Evolutionary conservation across 73 alveolate species (phyloP).

Genomic region (Paramecium sonneborni): DNA sequence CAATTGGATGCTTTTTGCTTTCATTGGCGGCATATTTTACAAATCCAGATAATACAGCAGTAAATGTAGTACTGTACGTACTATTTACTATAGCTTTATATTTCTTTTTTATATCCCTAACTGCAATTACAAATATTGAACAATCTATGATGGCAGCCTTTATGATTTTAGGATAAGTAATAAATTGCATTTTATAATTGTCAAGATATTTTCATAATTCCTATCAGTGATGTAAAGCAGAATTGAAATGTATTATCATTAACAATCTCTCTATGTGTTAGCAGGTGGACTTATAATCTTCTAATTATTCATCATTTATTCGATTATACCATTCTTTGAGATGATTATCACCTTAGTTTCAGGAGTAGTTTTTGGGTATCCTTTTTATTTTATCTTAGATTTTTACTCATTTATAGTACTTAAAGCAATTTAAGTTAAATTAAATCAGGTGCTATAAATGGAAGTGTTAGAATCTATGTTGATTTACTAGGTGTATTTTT

Average conservation of each 20-base stretch:
- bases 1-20: neutral
- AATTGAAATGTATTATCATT: neutral
- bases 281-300: slow-evolving; percentile 21
- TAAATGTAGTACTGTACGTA: neutral
- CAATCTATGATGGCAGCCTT: slow-evolving; percentile 36
- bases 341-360: slow-evolving; percentile 31
- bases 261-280: neutral
- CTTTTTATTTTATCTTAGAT: neutral
- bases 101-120: neutral
- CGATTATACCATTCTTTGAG: neutral
- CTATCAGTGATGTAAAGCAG: slow-evolving; percentile 18
- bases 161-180: slow-evolving; percentile 38
- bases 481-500: neutral
- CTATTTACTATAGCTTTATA: neutral
- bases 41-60: neutral
- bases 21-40: neutral
- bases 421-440: neutral
- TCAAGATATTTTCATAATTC: slow-evolving; percentile 14
- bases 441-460: neutral
- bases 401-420: slow-evolving; percentile 1
- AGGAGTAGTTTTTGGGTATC: slow-evolving; percentile 36
- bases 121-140: slow-evolving; percentile 12
- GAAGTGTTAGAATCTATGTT: slow-evolving; percentile 20
- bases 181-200: neutral
- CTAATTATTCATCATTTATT: neutral